phyloP scores from a whole-genome alignment of 306 rosid genomes.

The Arachis stenosperma region DNA sequence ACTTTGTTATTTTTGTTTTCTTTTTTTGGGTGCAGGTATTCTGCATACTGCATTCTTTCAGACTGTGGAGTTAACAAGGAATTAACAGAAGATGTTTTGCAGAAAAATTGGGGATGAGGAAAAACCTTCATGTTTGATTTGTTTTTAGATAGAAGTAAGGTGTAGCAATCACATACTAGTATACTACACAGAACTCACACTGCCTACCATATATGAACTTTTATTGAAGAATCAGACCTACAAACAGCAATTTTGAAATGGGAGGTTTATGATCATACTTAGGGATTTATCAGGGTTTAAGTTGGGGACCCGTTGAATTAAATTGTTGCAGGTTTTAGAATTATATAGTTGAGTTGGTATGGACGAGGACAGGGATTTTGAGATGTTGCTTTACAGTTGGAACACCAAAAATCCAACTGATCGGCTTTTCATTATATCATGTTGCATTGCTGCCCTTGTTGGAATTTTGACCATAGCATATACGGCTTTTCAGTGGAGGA shows the following conservation, averaged over 20 bases:
- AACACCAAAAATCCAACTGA: constrained; percentile 81
- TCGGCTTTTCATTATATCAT: constrained; percentile 70
- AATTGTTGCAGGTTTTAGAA: constrained; percentile 23
- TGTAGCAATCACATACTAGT: constrained; percentile 34
- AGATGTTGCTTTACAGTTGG: constrained; percentile 70
- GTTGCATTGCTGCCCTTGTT: constrained; percentile 73
- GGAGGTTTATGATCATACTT: constrained; percentile 28
- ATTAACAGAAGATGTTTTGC: constrained; percentile 27
- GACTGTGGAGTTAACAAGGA: constrained; percentile 4
- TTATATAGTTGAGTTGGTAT: constrained; percentile 46
- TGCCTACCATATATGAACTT: neutral
- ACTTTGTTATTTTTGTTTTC: neutral
- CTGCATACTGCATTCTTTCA: constrained; percentile 5
- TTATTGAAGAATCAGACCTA: constrained; percentile 24
- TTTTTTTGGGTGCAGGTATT: constrained; percentile 45
- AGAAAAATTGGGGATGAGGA: constrained; percentile 30
- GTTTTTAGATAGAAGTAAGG: constrained; percentile 31
- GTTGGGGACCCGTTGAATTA: constrained; percentile 31
- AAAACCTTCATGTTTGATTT: constrained; percentile 12
- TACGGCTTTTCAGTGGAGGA: constrained; percentile 95
- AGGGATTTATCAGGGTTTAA: constrained; percentile 17
- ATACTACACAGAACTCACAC: constrained; percentile 20
- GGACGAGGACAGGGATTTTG: constrained; percentile 81
- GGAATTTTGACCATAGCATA: constrained; percentile 90
- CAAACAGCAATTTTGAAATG: constrained; percentile 22